Percentiles rank a stretch among this genome's conserved stretches.
Evolutionary conservation across 1,284 basidiomycete genomes (phyloP).

Genomic region (Fomitopsis palustris): DNA sequence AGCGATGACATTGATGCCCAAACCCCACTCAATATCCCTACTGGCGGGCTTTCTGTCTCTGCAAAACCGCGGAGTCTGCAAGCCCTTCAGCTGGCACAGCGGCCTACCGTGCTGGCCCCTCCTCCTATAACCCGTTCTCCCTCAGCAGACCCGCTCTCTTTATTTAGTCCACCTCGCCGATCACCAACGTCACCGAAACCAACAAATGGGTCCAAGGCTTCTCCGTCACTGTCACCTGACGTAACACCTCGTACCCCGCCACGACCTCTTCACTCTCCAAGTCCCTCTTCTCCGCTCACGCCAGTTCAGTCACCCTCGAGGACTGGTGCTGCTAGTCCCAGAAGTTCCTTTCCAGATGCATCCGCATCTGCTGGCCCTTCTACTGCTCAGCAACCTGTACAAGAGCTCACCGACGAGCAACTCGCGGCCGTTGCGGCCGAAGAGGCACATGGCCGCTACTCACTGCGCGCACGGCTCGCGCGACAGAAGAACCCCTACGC

Average conservation of each 20-base stretch:
- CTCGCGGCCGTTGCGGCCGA: conserved; percentile 4
- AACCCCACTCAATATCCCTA: neutral
- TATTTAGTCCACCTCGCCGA: neutral
- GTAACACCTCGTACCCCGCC: neutral
- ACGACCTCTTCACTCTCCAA: neutral
- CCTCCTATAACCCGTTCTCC: neutral
- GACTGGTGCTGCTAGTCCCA: neutral
- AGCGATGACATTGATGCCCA: neutral
- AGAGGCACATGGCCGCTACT: conserved; percentile 16
- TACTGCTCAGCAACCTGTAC: neutral
- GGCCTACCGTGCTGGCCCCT: neutral
- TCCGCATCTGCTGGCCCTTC: neutral
- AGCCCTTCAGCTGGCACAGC: neutral
- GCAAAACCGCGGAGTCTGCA: neutral
- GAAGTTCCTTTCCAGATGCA: neutral
- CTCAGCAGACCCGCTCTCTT: conserved; percentile 4
- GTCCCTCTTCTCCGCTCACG: neutral
- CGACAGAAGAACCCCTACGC: conserved; percentile 23
- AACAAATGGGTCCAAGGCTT: neutral
- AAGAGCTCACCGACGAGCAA: neutral
- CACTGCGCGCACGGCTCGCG: conserved; percentile 20
- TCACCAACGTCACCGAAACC: neutral
- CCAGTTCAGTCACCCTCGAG: neutral
- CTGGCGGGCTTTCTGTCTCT: neutral
- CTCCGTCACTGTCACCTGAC: neutral